Evolutionary conservation across 2,329 filamentous ascomycete genomes (phyloP), one percentile per base, ranked within the genome.

Genomic region (Fusarium torulosum): DNA sequence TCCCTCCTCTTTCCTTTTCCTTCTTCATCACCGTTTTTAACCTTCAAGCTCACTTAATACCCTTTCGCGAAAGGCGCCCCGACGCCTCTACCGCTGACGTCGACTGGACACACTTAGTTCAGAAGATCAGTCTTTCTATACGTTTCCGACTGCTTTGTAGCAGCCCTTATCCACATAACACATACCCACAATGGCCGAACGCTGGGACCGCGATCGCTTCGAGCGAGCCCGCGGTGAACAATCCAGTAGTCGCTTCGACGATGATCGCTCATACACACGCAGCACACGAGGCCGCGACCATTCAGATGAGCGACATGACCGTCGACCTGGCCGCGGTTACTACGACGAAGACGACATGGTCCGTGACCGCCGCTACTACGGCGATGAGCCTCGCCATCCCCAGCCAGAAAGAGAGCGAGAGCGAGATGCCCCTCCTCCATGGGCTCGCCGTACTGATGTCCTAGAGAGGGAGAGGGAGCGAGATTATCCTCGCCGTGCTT

Each of bases 401-500:
- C 74, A 77, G 44, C 69, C 72, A 33, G 73, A 76, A 49, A 74
- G 74, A 6, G 59, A 57, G 51, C 69, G 72, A 33, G 74, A 77
- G 50, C 75, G 74, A 20, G 61, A 75, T 2, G 3, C 74, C 44
- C 82, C 68, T 20, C 72, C 75, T 11, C 77, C 86, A 51, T 78
- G 82, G 70, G 87, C 88, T 59, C 83, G 85, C 53, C 85, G 86
- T 17, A 27, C 59, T 31, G 85, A 85, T 59, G 82, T 86, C 43
- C 76, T 89, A 66, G 82, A 85, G 60, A 83, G 83, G 53, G 88
- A 90, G 67, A 83, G 83, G 58, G 88, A 90, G 66, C 81, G 82
- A 31, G 86, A 88, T 35, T 63, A 72, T 43, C 67, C 64, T 38
- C 79, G 83, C 25, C 80, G 84, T 27, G 79, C 77, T 41, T 78